Evolutionary conservation across 768 basidiomycete genomes (phyloP).

Genomic region (Lactarius pseudohatsudake): DNA sequence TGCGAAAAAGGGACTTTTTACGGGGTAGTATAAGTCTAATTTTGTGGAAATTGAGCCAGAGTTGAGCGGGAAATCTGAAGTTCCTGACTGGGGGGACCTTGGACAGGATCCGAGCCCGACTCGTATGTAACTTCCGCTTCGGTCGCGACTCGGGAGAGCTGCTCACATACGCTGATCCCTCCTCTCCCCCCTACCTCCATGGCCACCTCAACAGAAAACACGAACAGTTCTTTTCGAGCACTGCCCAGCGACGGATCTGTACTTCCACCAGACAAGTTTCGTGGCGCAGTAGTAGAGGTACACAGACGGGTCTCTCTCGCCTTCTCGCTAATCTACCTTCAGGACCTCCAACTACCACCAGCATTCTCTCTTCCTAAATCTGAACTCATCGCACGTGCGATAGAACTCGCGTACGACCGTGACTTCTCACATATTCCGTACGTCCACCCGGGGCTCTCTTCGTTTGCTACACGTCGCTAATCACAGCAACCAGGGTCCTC

Average conservation of each 20-base stretch:
- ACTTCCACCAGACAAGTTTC: constrained; percentile 57
- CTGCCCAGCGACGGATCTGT: neutral
- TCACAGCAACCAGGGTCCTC: constrained; percentile 56
- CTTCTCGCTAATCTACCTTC: constrained; percentile 14
- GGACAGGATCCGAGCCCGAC: neutral
- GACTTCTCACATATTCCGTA: constrained; percentile 95
- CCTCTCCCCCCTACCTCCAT: constrained; percentile 14
- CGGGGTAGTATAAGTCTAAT: no score
- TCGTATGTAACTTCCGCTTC: constrained; percentile 22
- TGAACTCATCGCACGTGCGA: constrained; percentile 71
- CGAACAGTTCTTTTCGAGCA: neutral
- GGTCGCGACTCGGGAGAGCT: constrained; percentile 12
- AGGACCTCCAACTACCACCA: constrained; percentile 83
- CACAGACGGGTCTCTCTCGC: constrained; percentile 13
- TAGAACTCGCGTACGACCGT: constrained; percentile 88
- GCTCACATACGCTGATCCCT: neutral
- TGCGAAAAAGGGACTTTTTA: no score
- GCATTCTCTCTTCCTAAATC: constrained; percentile 77
- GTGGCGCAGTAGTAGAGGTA: constrained; percentile 91
- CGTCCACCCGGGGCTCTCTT: constrained; percentile 26
- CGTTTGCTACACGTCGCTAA: neutral
- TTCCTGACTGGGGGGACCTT: no score
- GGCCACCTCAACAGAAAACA: constrained; percentile 1
- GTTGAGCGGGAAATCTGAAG: no score
- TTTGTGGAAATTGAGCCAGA: no score